Evolutionary conservation across 2,329 filamentous ascomycete genomes (phyloP).

Genomic region (Pyrenophora graminea): DNA sequence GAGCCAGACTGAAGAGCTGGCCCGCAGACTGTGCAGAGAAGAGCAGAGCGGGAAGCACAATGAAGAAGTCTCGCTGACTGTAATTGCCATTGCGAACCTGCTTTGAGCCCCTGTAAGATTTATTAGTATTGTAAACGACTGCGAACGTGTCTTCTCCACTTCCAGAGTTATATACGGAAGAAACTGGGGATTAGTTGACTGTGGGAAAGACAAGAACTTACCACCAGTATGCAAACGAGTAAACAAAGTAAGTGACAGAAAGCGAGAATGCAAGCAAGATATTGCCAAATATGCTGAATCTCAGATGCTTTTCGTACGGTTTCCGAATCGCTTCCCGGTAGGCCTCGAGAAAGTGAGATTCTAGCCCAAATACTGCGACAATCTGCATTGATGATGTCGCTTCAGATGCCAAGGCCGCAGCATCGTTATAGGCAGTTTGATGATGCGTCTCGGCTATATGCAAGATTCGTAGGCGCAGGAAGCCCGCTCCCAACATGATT

Average conservation of each 20-base stretch:
- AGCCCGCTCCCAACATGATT: conserved; percentile 53
- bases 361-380: conserved; percentile 51
- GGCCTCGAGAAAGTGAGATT: conserved; percentile 44
- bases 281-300: conserved; percentile 49
- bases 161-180: no score
- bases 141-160: no score
- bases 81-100: conserved; percentile 51
- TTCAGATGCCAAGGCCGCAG: conserved; percentile 68
- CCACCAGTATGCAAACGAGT: conserved; percentile 57
- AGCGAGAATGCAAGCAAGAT: conserved; percentile 51
- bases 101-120: conserved; percentile 40
- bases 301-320: conserved; percentile 48
- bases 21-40: conserved; percentile 54
- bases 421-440: conserved; percentile 66
- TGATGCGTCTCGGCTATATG: conserved; percentile 66
- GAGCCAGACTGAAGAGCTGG: conserved; percentile 53
- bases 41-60: conserved; percentile 51
- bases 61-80: conserved; percentile 50
- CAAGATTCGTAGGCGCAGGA: conserved; percentile 53
- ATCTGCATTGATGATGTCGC: conserved; percentile 70
- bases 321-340: conserved; percentile 47
- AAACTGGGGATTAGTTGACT: neutral
- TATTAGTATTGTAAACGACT: neutral
- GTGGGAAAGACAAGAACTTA: conserved; percentile 15
- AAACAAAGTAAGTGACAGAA: conserved; percentile 54